phyloP scores from a whole-genome alignment of 116 monocot genomes.

The Dioscorea cayenensis region DNA sequence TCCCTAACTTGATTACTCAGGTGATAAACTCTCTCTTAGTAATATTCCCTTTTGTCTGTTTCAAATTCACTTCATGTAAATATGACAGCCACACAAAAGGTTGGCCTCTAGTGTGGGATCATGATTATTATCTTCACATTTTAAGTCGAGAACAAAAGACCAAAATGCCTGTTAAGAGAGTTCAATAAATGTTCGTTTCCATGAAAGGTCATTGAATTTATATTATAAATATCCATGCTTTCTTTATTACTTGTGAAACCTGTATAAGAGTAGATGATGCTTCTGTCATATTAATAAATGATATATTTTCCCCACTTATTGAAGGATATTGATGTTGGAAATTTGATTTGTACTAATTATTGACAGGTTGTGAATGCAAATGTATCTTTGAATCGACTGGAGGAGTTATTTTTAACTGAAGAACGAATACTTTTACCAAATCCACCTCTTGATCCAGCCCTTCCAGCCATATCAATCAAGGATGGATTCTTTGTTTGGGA shows the following conservation, averaged over 20 bases:
- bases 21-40: conserved; percentile 20
- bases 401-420: conserved; percentile 80
- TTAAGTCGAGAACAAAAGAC: too few relatives aligned
- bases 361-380: conserved; percentile 92
- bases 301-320: not conserved
- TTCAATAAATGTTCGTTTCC: too few relatives aligned
- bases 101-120: too few relatives aligned
- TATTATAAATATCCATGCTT: too few relatives aligned
- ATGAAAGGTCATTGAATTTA: too few relatives aligned
- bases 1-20: conserved; percentile 98
- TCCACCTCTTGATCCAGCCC: conserved; percentile 75
- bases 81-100: too few relatives aligned
- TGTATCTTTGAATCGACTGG: conserved; percentile 89
- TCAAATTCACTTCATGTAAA: not conserved
- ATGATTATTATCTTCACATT: too few relatives aligned
- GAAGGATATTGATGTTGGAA: not conserved
- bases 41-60: not conserved
- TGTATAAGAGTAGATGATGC: too few relatives aligned
- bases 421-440: conserved; percentile 86
- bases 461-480: conserved; percentile 89
- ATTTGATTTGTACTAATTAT: conserved; percentile 1
- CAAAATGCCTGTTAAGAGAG: too few relatives aligned
- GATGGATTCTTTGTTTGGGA: conserved; percentile 98
- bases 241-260: too few relatives aligned
- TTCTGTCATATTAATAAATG: too few relatives aligned